Evolutionary conservation across 1,284 basidiomycete species (phyloP), one percentile per base, ranked within the genome.

Genomic region (Apiotrichum gamsii): DNA sequence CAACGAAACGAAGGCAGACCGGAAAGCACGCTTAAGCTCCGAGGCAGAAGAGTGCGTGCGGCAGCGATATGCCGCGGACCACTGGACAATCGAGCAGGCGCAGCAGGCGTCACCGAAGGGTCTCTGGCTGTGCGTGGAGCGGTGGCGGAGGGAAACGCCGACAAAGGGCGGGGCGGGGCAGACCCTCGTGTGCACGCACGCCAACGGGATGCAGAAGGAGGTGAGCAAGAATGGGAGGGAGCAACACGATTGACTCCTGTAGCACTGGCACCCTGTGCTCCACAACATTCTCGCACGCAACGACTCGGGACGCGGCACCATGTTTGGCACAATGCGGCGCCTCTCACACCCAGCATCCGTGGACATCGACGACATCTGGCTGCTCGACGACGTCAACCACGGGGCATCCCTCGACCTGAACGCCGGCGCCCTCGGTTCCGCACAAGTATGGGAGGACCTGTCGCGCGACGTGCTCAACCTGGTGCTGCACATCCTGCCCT

Each of bases 161-260:
- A n/a, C n/a, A n/a, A n/a, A n/a, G n/a, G n/a, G n/a, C 25, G 25
- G 25, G 11, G 56, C 56, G 0, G 79, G 82, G 0, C 29, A 84
- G 29, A 89, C 85, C 0, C 69, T 90, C 35, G 77, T 90, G 47
- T 71, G 85, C 33, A 78, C 79, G 5, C 87, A 90, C 60, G 87
- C 85, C 2, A 90, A 85, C 65, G 87, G 88, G 8, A 82, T 90
- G 58, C 80, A 81, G 51, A 90, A 89, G 68, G 85, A 90, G 79
- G 85, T 82, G 45, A 50, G 78, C 59, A 14, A 24, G 40, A 4
- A 23, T n/a, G n/a, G n/a, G n/a, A n/a, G n/a, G 11, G 13, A 24
- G 16, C 9, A n/a, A 25, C 5, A 16, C 9, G 15, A 25, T 25
- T 19, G 35, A 2, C 23, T 11, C 21, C 4, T n/a, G 18, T 30